These are phyloP conservation scores for Kwoniella botswanensis DNA, from an alignment of 768 basidiomycete species.

Conservation along the genomic window DNA sequence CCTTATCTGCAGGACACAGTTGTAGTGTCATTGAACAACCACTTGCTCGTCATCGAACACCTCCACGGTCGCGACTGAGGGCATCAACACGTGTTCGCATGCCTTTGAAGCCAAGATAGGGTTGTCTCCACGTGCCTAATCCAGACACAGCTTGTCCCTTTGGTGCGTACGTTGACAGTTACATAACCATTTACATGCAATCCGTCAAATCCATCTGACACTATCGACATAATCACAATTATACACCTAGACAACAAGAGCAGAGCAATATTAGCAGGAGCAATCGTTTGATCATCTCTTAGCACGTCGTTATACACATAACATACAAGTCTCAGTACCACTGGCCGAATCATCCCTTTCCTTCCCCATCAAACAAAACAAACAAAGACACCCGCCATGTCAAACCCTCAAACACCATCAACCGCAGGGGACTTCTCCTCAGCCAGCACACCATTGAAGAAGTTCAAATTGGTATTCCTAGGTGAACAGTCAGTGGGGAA, in stretches of 20 bases:
- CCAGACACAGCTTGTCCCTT: not conserved
- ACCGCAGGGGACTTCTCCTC: conserved; percentile 39
- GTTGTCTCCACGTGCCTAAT: not conserved
- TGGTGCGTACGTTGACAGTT: not conserved
- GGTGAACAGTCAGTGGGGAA: conserved; percentile 99
- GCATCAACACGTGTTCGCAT: not conserved
- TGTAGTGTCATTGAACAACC: not conserved
- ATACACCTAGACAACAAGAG: too few species aligned
- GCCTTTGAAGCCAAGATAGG: not conserved
- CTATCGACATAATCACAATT: too few species aligned
- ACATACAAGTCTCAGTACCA: too few species aligned
- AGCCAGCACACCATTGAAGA: conserved; percentile 63
- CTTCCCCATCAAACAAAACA: not conserved
- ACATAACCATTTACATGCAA: too few species aligned
- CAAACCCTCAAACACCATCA: conserved; percentile 25
- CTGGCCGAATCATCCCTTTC: too few species aligned
- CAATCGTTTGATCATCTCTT: too few species aligned
- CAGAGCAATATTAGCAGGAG: too few species aligned
- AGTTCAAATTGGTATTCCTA: conserved; percentile 93
- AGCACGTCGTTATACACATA: too few species aligned
- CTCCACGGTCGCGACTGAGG: conserved; percentile 1
- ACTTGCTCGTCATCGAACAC: not conserved
- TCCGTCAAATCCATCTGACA: too few species aligned
- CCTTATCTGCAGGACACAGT: not conserved
- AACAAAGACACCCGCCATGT: conserved; percentile 29